Evolutionary conservation across 257 asterid genomes (phyloP), one percentile per base, ranked within the genome.

Genomic region (Solanum ossicruentum): DNA sequence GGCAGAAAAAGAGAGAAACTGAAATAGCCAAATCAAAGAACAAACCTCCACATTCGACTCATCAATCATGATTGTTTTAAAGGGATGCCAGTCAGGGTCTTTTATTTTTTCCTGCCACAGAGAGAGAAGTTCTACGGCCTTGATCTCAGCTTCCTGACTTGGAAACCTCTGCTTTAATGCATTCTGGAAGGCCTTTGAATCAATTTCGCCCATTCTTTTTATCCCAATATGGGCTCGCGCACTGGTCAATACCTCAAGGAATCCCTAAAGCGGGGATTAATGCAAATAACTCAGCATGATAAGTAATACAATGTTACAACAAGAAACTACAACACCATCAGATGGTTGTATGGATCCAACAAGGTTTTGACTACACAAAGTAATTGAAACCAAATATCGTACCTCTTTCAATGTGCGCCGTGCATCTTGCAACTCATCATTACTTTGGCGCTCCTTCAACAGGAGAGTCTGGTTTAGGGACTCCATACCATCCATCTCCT

Each of bases 201-300:
- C 97, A n/a, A 94, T 86, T 66, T 93, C 99, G 6, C 97, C 98
- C 97, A 93, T 94, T 81, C 96, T 89, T 87, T 92, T 94, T 52
- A 95, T 87, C 83, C 98, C 97, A 57, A 93, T 92, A 79, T 78
- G 91, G 8, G 89, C 90, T 43, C 93, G 94, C 73, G 28, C 66
- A 85, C 92, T 89, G 47, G 20, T 86, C 86, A 89, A 61, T 87
- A 92, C 65, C 65, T 91, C 94, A 17, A 49, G 78, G 84, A 95
- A 88, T 54, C 93, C 94, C 98, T 92, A 90, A 82, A 82, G 49
- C 69, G 63, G 52, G 63, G 21, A 47, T 77, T 77, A 77, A 51
- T 51, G 15, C 82, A 75, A 51, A 77, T 23, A 26, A 16, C 26
- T 26, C 63, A 51, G 47, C 10, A 77, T 77, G 39, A 49, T 23